Percentiles rank a stretch among this genome's conserved stretches.
These are phyloP conservation scores for Babesia bovis DNA, from an alignment of 169 alveolate genomes.

Conservation along the genomic window DNA sequence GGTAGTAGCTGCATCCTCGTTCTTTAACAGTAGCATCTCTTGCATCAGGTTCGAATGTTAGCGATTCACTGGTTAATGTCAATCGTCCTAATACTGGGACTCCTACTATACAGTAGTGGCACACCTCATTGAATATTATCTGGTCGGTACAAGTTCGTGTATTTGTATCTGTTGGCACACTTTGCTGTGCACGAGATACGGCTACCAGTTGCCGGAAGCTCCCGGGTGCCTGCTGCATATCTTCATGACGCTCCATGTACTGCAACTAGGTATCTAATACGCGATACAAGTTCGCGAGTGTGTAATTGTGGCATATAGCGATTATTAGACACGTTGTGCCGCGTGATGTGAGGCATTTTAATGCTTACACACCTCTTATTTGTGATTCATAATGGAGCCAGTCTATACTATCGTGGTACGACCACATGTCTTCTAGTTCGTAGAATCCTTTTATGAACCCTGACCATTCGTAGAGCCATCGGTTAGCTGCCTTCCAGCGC, in stretches of 20 bases:
- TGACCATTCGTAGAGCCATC: conserved; percentile 1
- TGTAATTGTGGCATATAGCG: neutral
- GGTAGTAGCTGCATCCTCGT: conserved; percentile 74
- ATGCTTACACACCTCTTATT: no score
- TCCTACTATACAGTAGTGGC: conserved; percentile 73
- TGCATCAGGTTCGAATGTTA: conserved; percentile 77
- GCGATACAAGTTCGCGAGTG: neutral
- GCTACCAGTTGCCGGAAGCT: conserved; percentile 25
- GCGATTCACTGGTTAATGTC: conserved; percentile 74
- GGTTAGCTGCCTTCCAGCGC: neutral
- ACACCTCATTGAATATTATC: conserved; percentile 71
- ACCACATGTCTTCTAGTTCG: no score
- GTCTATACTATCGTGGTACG: neutral
- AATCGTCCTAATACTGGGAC: conserved; percentile 70
- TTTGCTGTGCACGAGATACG: neutral
- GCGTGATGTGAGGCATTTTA: no score
- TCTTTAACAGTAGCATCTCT: conserved; percentile 74
- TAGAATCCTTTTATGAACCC: no score
- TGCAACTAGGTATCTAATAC: neutral
- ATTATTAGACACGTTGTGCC: neutral
- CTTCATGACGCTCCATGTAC: no score
- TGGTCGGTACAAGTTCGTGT: conserved; percentile 14
- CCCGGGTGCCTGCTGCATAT: conserved; percentile 10
- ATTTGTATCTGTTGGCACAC: neutral
- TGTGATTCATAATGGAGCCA: no score